phyloP scores from a whole-genome alignment of 1,139 yeast species.

The Debaryomyces fabryi region DNA sequence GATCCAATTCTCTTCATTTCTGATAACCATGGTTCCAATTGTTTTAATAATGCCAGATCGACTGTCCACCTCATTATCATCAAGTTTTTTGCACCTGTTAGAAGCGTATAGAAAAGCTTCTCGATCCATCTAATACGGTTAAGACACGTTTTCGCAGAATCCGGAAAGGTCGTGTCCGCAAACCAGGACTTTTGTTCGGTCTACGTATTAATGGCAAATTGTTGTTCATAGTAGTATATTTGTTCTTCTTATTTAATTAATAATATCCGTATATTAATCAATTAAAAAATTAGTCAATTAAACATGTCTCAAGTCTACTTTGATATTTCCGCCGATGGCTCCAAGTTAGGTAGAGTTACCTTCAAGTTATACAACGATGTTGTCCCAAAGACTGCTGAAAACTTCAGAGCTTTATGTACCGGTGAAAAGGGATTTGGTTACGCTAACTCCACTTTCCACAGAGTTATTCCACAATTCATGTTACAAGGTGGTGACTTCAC shows the following conservation, averaged over 20 bases:
- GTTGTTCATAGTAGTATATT: background rate
- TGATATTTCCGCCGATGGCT: conserved; percentile 72
- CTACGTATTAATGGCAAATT: conserved; percentile 1
- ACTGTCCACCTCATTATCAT: background rate
- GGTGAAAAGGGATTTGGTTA: conserved; percentile 98
- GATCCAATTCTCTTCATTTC: too few species aligned
- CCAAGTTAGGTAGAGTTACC: conserved; percentile 36
- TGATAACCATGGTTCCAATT: background rate
- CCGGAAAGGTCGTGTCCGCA: conserved; percentile 1
- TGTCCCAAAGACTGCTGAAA: conserved; percentile 97
- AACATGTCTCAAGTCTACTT: conserved; percentile 69
- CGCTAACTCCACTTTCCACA: conserved; percentile 92
- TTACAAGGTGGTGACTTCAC: conserved; percentile 99
- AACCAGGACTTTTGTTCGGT: background rate
- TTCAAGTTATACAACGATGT: conserved; percentile 84
- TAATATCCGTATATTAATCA: conserved; percentile 1
- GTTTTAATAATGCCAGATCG: background rate
- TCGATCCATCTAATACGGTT: background rate
- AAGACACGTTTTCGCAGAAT: background rate
- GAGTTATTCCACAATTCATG: conserved; percentile 98
- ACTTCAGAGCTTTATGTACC: conserved; percentile 95
- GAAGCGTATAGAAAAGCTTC: background rate
- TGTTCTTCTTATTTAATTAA: conserved; percentile 2
- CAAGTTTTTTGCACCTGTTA: background rate
- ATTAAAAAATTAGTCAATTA: conserved; percentile 5